A percentile compares a stretch with the other conserved stretches of the same genome.
Evolutionary conservation across 78 protist species (phyloP).

Genomic region (Mantamonas sphyraenae): DNA sequence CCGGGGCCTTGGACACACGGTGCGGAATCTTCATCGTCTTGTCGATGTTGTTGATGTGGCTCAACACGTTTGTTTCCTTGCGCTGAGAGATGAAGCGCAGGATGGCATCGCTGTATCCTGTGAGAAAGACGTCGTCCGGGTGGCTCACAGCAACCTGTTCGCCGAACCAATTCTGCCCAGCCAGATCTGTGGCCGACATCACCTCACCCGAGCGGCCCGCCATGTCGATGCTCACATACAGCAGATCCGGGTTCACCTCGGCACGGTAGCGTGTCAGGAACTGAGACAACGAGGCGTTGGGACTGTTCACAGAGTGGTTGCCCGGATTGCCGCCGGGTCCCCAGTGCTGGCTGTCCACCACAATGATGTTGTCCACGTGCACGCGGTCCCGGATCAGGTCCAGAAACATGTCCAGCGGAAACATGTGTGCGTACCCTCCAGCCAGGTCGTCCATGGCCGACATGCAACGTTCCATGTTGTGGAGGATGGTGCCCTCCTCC

Average conservation of each 20-base stretch:
- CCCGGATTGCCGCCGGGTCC: neutral
- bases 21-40: neutral
- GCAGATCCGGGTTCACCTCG: slow-evolving; percentile 47
- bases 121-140: slow-evolving; percentile 48
- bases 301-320: no score
- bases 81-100: slow-evolving; percentile 72
- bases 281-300: neutral
- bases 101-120: slow-evolving; percentile 70
- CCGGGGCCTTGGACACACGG: neutral
- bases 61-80: slow-evolving; percentile 32
- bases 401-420: slow-evolving; percentile 33
- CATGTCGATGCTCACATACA: slow-evolving; percentile 57
- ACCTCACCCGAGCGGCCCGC: slow-evolving; percentile 15
- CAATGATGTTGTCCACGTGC: slow-evolving; percentile 47
- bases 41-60: slow-evolving; percentile 15
- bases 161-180: neutral
- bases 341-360: slow-evolving; percentile 3
- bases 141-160: neutral
- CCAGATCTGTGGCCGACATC: neutral
- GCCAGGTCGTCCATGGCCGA: neutral
- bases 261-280: slow-evolving; percentile 48
- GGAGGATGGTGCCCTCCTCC: slow-evolving; percentile 39
- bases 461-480: no score
- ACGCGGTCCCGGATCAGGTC: slow-evolving; percentile 8
- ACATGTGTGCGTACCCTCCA: neutral